Percentiles rank a stretch among this genome's conserved stretches.
Conservation (phyloP, 2,329 filamentous ascomycete genomes). For the Ophiocordyceps australis region DNA sequence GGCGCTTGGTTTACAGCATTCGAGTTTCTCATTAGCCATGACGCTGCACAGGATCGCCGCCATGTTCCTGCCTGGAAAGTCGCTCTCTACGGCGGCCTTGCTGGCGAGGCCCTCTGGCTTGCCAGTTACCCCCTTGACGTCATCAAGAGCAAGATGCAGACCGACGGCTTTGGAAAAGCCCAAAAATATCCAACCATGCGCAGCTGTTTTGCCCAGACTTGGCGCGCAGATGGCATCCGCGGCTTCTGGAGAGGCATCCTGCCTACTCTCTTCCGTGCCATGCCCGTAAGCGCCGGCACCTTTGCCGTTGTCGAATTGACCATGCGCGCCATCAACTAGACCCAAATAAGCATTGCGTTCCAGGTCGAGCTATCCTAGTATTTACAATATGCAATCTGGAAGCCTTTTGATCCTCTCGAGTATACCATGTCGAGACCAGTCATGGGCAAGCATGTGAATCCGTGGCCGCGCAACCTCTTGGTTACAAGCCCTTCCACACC, state of each 20-base stretch:
- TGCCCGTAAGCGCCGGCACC: slow-evolving; percentile 95
- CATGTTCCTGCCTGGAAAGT: slow-evolving; percentile 74
- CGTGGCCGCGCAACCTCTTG: too few relatives aligned
- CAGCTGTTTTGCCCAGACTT: slow-evolving; percentile 77
- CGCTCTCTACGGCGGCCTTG: slow-evolving; percentile 79
- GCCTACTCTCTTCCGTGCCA: slow-evolving; percentile 79
- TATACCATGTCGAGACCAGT: too few relatives aligned
- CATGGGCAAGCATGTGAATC: too few relatives aligned
- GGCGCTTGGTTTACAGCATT: slow-evolving; percentile 91
- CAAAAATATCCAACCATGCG: slow-evolving; percentile 68
- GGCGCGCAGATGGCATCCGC: slow-evolving; percentile 51
- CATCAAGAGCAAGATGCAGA: slow-evolving; percentile 99
- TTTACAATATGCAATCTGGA: too few relatives aligned
- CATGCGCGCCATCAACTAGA: slow-evolving; percentile 39
- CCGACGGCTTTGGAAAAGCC: slow-evolving; percentile 63
- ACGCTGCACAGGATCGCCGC: slow-evolving; percentile 58
- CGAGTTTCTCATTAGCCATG: slow-evolving; percentile 89
- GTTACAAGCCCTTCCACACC: too few relatives aligned
- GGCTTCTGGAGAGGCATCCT: slow-evolving; percentile 94
- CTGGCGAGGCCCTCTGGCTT: slow-evolving; percentile 88
- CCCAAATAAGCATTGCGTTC: too few relatives aligned
- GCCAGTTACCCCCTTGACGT: slow-evolving; percentile 92
- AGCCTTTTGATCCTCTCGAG: too few relatives aligned
- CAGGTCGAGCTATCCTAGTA: too few relatives aligned
- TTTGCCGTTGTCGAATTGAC: slow-evolving; percentile 69